Base-by-base conservation (phyloP, 257 asterid species). In the Solanum lycopersicoides region DNA sequence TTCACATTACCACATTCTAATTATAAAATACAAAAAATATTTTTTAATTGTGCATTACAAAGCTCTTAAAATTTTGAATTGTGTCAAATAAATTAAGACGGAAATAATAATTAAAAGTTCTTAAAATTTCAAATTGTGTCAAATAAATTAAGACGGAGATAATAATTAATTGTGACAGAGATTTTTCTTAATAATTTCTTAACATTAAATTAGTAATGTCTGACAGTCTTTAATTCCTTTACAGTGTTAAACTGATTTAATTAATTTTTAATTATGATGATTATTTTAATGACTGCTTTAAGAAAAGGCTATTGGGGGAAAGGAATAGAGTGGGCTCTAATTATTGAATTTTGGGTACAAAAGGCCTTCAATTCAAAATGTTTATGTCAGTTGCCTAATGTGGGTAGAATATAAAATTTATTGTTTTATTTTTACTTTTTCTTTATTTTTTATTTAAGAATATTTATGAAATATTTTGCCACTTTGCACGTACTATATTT, bases 281-380 rank as follows among this genome's bases (percentile, higher is more conserved):
- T 82, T 50, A 10, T 82, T 82, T 32, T 50, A 82, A 10, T 50
- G 21, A 20, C 16, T 82, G 69, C 85, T 82, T 82, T 50, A 50
- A 44, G 13, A 32, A 50, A 50, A 50, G 68, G 85, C 7, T 79
- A 47, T 18, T 53, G 23, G 23, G 23, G 63, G 63, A 23, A 56
- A 56, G 65, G 65, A 76, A 47, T 80, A 50, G 44, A 9, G 79
- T 39, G 79, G 79, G 87, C 79, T 59, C 87, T 20, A 34, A 84
- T 3, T 65, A 39, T 84, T 65, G 87, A 84, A 15, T 84, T 84
- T 84, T 65, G 87, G 83, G 85, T 50, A 30, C 85, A 50, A 80
- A 80, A n/a, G 85, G 85, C 69, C 69, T 47, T 80, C n/a, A 44
- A 84, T 47, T 50, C 30, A 45, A 84, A 65, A 65, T 9, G 37